These are phyloP conservation scores for Escovopsis sp. DNA, from an alignment of 2,329 filamentous ascomycete species.

Conservation along the genomic window DNA sequence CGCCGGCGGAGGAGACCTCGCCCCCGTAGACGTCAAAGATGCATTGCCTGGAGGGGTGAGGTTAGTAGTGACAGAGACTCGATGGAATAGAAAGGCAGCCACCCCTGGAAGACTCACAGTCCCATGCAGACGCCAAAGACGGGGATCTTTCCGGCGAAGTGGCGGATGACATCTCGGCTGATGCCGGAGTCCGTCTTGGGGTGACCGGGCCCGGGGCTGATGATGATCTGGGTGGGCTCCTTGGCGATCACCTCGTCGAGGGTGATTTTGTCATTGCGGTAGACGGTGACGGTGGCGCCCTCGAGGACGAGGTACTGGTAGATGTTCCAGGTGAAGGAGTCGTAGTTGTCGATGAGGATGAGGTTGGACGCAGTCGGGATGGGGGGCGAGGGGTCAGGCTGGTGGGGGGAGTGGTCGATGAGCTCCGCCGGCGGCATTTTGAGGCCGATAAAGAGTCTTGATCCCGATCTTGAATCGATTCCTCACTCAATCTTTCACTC, in stretches of 20 bases:
- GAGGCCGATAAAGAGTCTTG: constrained; percentile 1
- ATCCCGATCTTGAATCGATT: too few relatives aligned
- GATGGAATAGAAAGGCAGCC: background rate
- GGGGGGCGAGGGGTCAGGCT: constrained; percentile 59
- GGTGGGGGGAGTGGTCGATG: constrained; percentile 73
- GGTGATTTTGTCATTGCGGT: constrained; percentile 82
- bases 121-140: constrained; percentile 98
- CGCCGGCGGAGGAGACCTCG: constrained; percentile 79
- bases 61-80: background rate
- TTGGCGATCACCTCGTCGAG: constrained; percentile 69
- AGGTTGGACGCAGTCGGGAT: constrained; percentile 76
- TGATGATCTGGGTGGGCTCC: constrained; percentile 82
- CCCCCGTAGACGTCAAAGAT: constrained; percentile 92
- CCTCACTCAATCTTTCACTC: too few relatives aligned
- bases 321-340: constrained; percentile 98
- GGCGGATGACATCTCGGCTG: constrained; percentile 76
- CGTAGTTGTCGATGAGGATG: constrained; percentile 95
- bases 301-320: constrained; percentile 98
- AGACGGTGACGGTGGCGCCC: constrained; percentile 78
- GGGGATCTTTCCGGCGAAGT: constrained; percentile 90
- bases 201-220: constrained; percentile 91
- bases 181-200: constrained; percentile 83
- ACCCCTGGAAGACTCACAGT: constrained; percentile 53
- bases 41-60: constrained; percentile 52
- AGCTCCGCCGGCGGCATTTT: constrained; percentile 37